Conservation (phyloP, 2,329 filamentous ascomycete species). For the Nigrospora osmanthi region DNA sequence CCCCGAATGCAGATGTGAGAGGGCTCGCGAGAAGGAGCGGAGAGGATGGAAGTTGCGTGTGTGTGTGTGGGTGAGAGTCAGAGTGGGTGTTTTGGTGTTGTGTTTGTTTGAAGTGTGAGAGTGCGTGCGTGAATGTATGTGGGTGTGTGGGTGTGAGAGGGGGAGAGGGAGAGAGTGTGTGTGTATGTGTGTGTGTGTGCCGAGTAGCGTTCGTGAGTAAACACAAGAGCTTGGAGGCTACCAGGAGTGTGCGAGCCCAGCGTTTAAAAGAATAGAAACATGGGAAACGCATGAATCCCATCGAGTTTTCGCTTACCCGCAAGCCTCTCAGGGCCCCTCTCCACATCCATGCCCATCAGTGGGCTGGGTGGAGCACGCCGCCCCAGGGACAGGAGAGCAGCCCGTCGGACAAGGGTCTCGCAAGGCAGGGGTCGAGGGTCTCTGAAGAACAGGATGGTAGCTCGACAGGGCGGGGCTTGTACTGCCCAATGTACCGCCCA, state of each 20-base stretch:
- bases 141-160: not conserved
- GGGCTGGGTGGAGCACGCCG: slow-evolving; percentile 1
- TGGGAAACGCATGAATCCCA: slow-evolving; percentile 10
- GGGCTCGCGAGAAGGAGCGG: too few species aligned
- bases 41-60: too few species aligned
- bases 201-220: slow-evolving; percentile 1
- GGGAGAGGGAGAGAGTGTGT: not conserved
- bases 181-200: not conserved
- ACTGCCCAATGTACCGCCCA: not conserved
- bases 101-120: too few species aligned
- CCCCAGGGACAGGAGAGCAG: not conserved
- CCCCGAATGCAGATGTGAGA: too few species aligned
- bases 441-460: not conserved
- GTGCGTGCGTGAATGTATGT: too few species aligned
- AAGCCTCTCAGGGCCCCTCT: slow-evolving; percentile 3
- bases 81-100: too few species aligned
- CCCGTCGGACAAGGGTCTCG: not conserved
- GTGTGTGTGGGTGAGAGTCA: too few species aligned
- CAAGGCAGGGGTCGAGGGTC: slow-evolving; percentile 1
- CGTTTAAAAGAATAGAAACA: slow-evolving; percentile 5
- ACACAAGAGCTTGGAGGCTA: not conserved
- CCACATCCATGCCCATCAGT: slow-evolving; percentile 4
- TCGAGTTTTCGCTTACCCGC: slow-evolving; percentile 8
- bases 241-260: slow-evolving; percentile 1
- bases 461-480: not conserved